phyloP scores from a whole-genome alignment of 371 early-diverging fungal genomes.

The Rhizopus microsporus region DNA sequence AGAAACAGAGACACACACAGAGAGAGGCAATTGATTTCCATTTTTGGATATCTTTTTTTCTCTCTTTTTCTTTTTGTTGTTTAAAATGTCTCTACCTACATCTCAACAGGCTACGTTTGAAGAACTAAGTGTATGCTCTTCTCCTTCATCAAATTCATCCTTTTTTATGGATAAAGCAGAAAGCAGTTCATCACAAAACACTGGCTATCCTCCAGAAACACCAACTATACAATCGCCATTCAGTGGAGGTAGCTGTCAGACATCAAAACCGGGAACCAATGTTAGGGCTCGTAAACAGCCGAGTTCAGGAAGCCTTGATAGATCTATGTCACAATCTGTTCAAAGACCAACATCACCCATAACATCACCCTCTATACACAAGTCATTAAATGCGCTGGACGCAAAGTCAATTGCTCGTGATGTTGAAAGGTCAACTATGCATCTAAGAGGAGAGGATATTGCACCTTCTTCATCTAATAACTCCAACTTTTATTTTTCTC shows the following conservation, averaged over 20 bases:
- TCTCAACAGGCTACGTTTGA: not conserved
- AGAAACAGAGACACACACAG: not conserved
- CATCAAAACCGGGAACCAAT: slow-evolving; percentile 34
- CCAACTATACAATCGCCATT: slow-evolving; percentile 36
- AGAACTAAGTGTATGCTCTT: slow-evolving; percentile 19
- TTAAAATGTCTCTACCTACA: slow-evolving; percentile 1
- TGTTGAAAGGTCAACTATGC: slow-evolving; percentile 49
- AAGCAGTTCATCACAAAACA: slow-evolving; percentile 24
- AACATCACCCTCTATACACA: slow-evolving; percentile 50
- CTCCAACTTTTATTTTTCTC: slow-evolving; percentile 21
- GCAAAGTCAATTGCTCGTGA: slow-evolving; percentile 65
- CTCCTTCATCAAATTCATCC: slow-evolving; percentile 55
- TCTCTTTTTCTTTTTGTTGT: not conserved
- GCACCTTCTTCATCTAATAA: slow-evolving; percentile 40
- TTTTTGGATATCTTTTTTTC: not conserved
- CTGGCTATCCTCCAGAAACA: slow-evolving; percentile 32
- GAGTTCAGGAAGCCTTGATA: slow-evolving; percentile 27
- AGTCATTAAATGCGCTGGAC: slow-evolving; percentile 60
- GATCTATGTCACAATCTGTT: slow-evolving; percentile 31
- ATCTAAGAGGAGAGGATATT: slow-evolving; percentile 28
- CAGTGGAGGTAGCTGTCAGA: slow-evolving; percentile 42
- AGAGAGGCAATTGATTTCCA: not conserved
- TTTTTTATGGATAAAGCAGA: slow-evolving; percentile 18
- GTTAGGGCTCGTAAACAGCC: slow-evolving; percentile 14
- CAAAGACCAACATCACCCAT: slow-evolving; percentile 47